Base-by-base conservation (phyloP, 108 stramenopile genomes). In the Fragilaria radians region DNA sequence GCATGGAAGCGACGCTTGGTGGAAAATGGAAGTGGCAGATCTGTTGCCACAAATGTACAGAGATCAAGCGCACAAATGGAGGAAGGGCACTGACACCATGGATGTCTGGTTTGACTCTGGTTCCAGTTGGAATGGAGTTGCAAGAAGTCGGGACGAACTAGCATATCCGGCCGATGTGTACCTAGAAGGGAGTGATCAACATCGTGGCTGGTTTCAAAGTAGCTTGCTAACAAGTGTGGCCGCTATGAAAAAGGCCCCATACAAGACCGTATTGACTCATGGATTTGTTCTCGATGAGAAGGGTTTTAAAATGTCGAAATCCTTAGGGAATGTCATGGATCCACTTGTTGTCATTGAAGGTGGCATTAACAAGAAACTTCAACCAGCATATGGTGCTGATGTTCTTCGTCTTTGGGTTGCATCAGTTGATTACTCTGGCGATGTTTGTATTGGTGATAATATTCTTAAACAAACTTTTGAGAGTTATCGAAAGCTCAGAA, bases 41-140 rank as follows among this genome's bases (percentile, higher is more conserved):
- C 80, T 98, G 9, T 78, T 98, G 21, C 97, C 97, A 9, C 84
- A 89, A 31, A 70, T 63, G 59, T 85, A 89, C 42, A 85, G 80
- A 52, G 79, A 52, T 30, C 72, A 88, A 55, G 94, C 95, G 5
- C 93, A 85, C 48, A 94, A 96, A 46, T 96, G 89, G 90, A 80
- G 73, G 46, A 89, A 87, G 55, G 97, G 98, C n/a, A 93, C 88
- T 18, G 98, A 99, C 80, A 99, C 98, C 26, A 96, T 99, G 95
- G 98, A 99, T 69, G 98, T 99, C 17, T 99, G 98, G 98, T 99
- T 99, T 67, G 98, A 99, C 78, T 94, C 91, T 7, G 98, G 98
- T 50, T 91, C 94, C 1, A 95, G 94, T 48, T 99, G 98, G 98
- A 89, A 94, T 28, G 95, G 96, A 52, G 96, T 98, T 18, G 80